phyloP scores from a whole-genome alignment of 2,329 filamentous ascomycete genomes.

The Colletotrichum eremochloae region DNA sequence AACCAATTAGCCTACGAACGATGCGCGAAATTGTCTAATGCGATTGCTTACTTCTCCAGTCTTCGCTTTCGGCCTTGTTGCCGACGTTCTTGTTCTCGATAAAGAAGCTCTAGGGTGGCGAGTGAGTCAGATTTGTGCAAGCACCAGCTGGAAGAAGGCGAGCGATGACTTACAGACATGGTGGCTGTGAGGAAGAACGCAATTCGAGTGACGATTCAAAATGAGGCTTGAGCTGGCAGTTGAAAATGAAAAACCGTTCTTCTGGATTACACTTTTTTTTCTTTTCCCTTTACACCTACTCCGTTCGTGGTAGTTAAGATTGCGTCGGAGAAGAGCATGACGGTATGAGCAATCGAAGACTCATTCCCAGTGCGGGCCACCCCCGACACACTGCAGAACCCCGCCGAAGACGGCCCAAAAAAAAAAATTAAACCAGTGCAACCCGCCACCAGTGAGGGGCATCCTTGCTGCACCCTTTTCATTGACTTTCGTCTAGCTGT shows the following conservation, averaged over 20 bases:
- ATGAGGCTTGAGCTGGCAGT: neutral
- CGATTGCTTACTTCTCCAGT: constrained; percentile 79
- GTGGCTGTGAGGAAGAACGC: constrained; percentile 30
- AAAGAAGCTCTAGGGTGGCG: constrained; percentile 69
- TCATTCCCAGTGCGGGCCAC: constrained; percentile 32
- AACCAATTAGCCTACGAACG: constrained; percentile 44
- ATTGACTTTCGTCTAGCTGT: constrained; percentile 7
- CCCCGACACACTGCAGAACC: constrained; percentile 29
- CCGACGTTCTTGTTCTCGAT: constrained; percentile 85
- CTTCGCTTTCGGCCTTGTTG: constrained; percentile 79
- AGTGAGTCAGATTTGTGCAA: constrained; percentile 46
- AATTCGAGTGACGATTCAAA: constrained; percentile 3
- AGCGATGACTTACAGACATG: constrained; percentile 52
- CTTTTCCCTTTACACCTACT: neutral
- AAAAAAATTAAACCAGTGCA: constrained; percentile 13
- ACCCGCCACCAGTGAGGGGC: constrained; percentile 36
- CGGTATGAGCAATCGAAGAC: constrained; percentile 26
- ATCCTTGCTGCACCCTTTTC: constrained; percentile 35
- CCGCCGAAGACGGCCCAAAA: constrained; percentile 36
- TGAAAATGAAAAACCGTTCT: neutral
- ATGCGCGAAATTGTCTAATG: constrained; percentile 6
- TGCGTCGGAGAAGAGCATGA: constrained; percentile 23
- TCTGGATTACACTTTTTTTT: constrained; percentile 27
- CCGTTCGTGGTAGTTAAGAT: constrained; percentile 4
- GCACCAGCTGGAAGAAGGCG: constrained; percentile 14